Base-by-base conservation (phyloP, 768 basidiomycete species). In the Boletus tomentosulus region DNA sequence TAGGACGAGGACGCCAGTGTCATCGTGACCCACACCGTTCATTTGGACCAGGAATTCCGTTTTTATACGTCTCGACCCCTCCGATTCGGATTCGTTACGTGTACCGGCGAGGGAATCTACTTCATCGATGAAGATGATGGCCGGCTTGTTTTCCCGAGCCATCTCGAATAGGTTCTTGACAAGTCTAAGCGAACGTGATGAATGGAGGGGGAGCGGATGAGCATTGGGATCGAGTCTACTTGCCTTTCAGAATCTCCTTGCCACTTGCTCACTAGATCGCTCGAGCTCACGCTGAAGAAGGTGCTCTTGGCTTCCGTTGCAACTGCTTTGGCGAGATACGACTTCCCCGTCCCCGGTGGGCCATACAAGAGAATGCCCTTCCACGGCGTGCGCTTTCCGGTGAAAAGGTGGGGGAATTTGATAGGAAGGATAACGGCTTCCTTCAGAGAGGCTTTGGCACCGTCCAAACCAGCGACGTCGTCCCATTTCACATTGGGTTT, bases 361-460 rank as follows among this genome's bases (percentile, higher is more conserved):
- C 97, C 97, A 66, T 99, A 99, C 4, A 99, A 76, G 52, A 99
- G 73, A 49, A 99, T 98, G 7, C 97, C 97, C 46, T 80, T 81
- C 97, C 97, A 98, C 3, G 97, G 96, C 10, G 95, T 98, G 16
- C 97, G 87, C 71, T 98, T 98, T 37, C 96, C 97, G 1, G 95
- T 98, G 73, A 99, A 99, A 28, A 99, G 80, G 71, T 98, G 94
- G 2, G 97, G 97, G 64, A 98, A 98, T 71, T 98, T 98, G 80
- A 98, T 98, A 4, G 97, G 97, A n/a, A 99, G 78, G 67, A 98
- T 97, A 67, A 98, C 97, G 35, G 97, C 96, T 70, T 98, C 97
- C 68, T 98, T 98, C 65, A 99, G 74, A 5, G 96, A 83, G 39
- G 95, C 94, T 71, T 98, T 99, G 42, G 96, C 97, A 27, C 82